Base-by-base conservation (phyloP, 306 rosid species). In the Cucurbita ficifolia region DNA sequence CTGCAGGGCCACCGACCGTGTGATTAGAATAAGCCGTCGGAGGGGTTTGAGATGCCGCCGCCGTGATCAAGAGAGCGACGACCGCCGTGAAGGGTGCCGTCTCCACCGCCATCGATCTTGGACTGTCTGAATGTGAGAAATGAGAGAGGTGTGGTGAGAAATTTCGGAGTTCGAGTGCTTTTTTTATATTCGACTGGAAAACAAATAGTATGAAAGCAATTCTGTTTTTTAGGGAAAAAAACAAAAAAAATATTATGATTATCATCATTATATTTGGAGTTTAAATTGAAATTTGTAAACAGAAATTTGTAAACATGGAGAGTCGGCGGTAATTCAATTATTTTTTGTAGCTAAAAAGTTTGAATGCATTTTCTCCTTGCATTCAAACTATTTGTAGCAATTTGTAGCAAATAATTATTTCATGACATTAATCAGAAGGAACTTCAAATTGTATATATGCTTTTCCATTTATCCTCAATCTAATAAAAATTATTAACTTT, bases 1-100 rank as follows among this genome's bases (percentile, higher is more conserved):
- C 98, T 59, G 79, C 71, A 55, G 70, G 11, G 64, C 80, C 90
- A 18, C 98, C 98, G 0, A 93, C 97, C 0, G 98, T 93, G 89
- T 90, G 86, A 53, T 93, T 93, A 59, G 83, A 65, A 79, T 90
- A 90, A 1, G 69, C 81, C 54, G 83, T 81, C 1, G 78, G 79
- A 45, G 83, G 76, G 4, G 79, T 10, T 21, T 49, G 64, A 0
- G 81, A 43, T 4, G 80, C 77, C 0, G 67, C 62, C 7, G 79
- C 39, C 17, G 71, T 63, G 18, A 87, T 52, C 17, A 80, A 69
- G 17, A 84, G 61, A 61, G 43, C 46, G 61, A 70, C 24, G 48
- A 74, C 9, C 38, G 59, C 63, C 48, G 63, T 8, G 19, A 76
- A 76, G 52, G 73, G 61, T 79, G 69, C 33, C 10, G 77, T 55